These are phyloP conservation scores for Dorcoceras hygrometricum DNA, from an alignment of 257 asterid species.

Conservation along the genomic window DNA sequence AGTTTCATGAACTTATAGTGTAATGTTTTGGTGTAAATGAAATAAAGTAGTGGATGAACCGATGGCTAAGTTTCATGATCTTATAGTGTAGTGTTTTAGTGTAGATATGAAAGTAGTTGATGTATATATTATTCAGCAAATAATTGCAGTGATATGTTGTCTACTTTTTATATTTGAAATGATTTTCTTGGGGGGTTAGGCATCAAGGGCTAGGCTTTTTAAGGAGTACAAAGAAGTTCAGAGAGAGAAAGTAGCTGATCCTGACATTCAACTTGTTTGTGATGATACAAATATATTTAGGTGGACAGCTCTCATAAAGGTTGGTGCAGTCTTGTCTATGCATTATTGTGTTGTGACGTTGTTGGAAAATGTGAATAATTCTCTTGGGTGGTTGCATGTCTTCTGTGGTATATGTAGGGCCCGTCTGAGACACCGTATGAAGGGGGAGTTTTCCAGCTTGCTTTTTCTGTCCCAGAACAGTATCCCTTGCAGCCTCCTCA, in stretches of 20 bases:
- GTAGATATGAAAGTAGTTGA: not conserved
- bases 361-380: not conserved
- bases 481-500: slow-evolving; percentile 99
- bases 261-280: slow-evolving; percentile 92
- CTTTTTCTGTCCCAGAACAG: slow-evolving; percentile 95
- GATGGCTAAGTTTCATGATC: not conserved
- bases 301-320: slow-evolving; percentile 98
- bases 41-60: too few relatives aligned
- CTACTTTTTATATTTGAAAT: not conserved
- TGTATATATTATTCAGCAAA: too few relatives aligned
- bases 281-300: slow-evolving; percentile 91
- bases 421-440: slow-evolving; percentile 97
- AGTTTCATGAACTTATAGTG: not conserved
- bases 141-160: not conserved
- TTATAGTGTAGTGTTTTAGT: not conserved
- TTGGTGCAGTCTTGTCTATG: slow-evolving; percentile 16
- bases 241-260: slow-evolving; percentile 87
- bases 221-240: slow-evolving; percentile 98
- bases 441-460: slow-evolving; percentile 98
- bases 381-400: slow-evolving; percentile 16
- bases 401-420: slow-evolving; percentile 51
- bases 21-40: not conserved
- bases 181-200: slow-evolving; percentile 35
- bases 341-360: slow-evolving; percentile 9
- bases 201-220: slow-evolving; percentile 94